Percentiles rank a stretch among this genome's conserved stretches.
These are phyloP conservation scores for Nigrograna mackinnonii DNA, from an alignment of 2,329 filamentous ascomycete species.

Conservation along the genomic window DNA sequence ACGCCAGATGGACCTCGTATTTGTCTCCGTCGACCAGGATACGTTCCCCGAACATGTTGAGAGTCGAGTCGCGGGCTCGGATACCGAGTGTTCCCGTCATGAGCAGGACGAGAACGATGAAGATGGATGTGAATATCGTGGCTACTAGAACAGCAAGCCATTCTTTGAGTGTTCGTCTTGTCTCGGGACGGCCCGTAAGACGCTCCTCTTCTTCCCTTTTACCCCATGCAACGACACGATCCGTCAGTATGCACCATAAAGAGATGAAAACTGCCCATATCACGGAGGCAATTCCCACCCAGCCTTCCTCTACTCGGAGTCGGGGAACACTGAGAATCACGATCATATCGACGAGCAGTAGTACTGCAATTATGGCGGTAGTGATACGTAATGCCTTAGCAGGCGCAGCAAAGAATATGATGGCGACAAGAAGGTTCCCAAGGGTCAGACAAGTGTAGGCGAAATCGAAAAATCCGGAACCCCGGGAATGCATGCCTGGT, in stretches of 20 bases:
- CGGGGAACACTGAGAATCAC: slow-evolving; percentile 76
- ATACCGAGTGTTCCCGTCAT: slow-evolving; percentile 80
- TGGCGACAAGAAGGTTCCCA: slow-evolving; percentile 72
- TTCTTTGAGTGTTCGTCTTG: slow-evolving; percentile 77
- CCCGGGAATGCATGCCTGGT: slow-evolving; percentile 80
- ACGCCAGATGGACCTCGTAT: slow-evolving; percentile 86
- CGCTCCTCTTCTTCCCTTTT: slow-evolving; percentile 92
- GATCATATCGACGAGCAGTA: slow-evolving; percentile 76
- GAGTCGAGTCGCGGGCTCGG: slow-evolving; percentile 75
- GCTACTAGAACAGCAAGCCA: slow-evolving; percentile 81
- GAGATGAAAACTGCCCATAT: slow-evolving; percentile 81
- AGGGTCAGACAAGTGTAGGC: slow-evolving; percentile 79
- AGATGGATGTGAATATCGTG: slow-evolving; percentile 70
- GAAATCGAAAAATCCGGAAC: slow-evolving; percentile 91
- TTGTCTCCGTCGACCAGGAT: slow-evolving; percentile 83
- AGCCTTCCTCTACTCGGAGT: slow-evolving; percentile 82
- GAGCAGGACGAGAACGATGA: slow-evolving; percentile 71
- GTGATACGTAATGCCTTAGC: slow-evolving; percentile 78
- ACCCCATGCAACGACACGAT: slow-evolving; percentile 85
- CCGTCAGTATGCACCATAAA: slow-evolving; percentile 77
- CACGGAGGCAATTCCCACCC: slow-evolving; percentile 86
- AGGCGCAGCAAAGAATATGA: slow-evolving; percentile 87
- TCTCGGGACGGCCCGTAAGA: slow-evolving; percentile 86
- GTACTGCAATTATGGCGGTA: slow-evolving; percentile 66
- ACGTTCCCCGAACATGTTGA: slow-evolving; percentile 72